Conservation (phyloP, 495 filamentous ascomycete species). For the Trichoderma gamsii region DNA sequence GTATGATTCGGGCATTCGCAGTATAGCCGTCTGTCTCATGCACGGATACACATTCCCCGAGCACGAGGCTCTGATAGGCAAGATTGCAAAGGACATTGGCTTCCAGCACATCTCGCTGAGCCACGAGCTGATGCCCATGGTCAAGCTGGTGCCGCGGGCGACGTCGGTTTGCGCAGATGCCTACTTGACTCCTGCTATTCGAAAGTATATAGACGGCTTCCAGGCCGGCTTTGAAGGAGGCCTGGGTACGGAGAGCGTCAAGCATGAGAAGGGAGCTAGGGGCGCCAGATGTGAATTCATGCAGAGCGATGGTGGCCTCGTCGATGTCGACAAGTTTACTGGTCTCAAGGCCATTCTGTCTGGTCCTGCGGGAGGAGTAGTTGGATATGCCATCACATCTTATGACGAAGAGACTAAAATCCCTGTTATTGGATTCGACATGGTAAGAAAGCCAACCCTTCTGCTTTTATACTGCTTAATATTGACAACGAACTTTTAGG, state of each 20-base stretch:
- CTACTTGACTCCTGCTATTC: conserved; percentile 92
- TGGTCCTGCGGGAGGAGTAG: conserved; percentile 76
- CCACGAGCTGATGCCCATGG: conserved; percentile 89
- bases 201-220: conserved; percentile 91
- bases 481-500: conserved; percentile 12
- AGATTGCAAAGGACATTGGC: conserved; percentile 63
- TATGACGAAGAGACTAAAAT: conserved; percentile 81
- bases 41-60: conserved; percentile 75
- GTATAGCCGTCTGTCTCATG: conserved; percentile 74
- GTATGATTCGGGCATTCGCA: conserved; percentile 57
- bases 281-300: conserved; percentile 75
- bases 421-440: conserved; percentile 95
- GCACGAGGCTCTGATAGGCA: conserved; percentile 64
- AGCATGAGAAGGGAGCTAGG: conserved; percentile 46
- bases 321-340: conserved; percentile 69
- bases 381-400: conserved; percentile 90
- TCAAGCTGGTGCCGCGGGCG: conserved; percentile 77
- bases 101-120: conserved; percentile 70
- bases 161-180: conserved; percentile 94
- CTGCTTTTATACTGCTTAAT: conserved; percentile 20
- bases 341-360: conserved; percentile 72
- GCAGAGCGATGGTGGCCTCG: conserved; percentile 77
- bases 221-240: conserved; percentile 67
- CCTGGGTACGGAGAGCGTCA: conserved; percentile 61
- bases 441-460: conserved; percentile 38